These are phyloP conservation scores for Fusarium zealandicum DNA, from an alignment of 2,329 filamentous ascomycete genomes.

Conservation along the genomic window DNA sequence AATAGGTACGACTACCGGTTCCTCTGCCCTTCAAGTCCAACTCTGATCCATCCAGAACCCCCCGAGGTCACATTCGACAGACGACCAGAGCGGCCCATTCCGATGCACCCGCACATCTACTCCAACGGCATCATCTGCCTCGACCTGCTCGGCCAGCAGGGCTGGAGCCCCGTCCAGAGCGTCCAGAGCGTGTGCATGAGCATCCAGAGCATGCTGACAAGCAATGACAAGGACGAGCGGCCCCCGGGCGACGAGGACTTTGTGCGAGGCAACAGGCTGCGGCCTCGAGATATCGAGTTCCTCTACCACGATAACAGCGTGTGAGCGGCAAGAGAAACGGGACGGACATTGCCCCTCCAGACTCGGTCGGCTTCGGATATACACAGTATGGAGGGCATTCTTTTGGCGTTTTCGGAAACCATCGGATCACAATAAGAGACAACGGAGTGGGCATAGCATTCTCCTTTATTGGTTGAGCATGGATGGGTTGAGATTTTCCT, in stretches of 20 bases:
- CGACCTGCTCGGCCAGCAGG: slow-evolving; percentile 84
- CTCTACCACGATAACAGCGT: slow-evolving; percentile 91
- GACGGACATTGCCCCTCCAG: background rate
- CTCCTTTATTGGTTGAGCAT: slow-evolving; percentile 20
- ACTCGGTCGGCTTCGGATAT: slow-evolving; percentile 9
- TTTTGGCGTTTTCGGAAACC: slow-evolving; percentile 32
- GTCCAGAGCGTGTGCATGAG: slow-evolving; percentile 98
- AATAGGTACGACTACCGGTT: slow-evolving; percentile 71
- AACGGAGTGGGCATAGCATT: slow-evolving; percentile 19
- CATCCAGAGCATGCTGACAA: slow-evolving; percentile 96
- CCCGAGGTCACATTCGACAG: slow-evolving; percentile 91
- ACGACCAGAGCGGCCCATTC: slow-evolving; percentile 71
- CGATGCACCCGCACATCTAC: slow-evolving; percentile 97
- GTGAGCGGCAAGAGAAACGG: slow-evolving; percentile 42
- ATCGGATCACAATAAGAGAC: slow-evolving; percentile 14
- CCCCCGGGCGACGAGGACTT: slow-evolving; percentile 92
- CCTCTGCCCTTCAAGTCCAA: background rate
- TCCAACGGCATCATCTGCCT: slow-evolving; percentile 99
- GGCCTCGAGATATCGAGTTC: slow-evolving; percentile 90
- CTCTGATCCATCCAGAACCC: slow-evolving; percentile 67
- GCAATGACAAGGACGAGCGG: slow-evolving; percentile 89
- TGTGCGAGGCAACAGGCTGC: slow-evolving; percentile 77
- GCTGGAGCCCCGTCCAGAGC: slow-evolving; percentile 96
- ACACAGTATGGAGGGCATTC: slow-evolving; percentile 26
- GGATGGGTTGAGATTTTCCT: slow-evolving; percentile 3